Base-by-base conservation (phyloP, 1,284 basidiomycete species). In the Apiotrichum montevideense region DNA sequence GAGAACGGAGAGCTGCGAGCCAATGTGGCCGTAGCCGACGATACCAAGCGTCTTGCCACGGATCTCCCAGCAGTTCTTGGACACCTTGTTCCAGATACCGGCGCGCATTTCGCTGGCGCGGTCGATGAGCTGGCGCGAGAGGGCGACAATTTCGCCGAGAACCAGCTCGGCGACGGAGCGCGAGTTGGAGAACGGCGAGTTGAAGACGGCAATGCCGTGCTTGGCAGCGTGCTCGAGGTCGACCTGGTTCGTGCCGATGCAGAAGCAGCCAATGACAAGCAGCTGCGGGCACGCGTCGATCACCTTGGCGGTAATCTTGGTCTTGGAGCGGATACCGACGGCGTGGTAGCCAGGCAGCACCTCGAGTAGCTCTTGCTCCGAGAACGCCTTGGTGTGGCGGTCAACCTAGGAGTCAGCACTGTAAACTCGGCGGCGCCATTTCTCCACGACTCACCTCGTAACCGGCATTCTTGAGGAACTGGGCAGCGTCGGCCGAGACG, bases 151-250 rank as follows among this genome's bases (percentile, higher is more conserved):
- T 78, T 99, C 96, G 60, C 86, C 84, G 74, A 99, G 87, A 75
- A 99, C 96, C 50, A 99, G 86, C 79, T 99, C 96, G 48, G 96
- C 96, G 52, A 99, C 96, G 0, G 95, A 98, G 63, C 96, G 90
- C 44, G 96, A 98, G 80, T 99, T 99, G 76, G 96, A 95, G 80
- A 98, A 99, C 37, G 96, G 96, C 11, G 95, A 98, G 79, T 99
- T 99, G 84, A 99, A 99, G 55, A 99, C 96, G 41, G 94, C 90
- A 64, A 99, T 90, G 66, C 96, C 96, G 56, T 87, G 86, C 58
- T 85, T 84, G 50, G 90, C 85, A 41, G 95, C 93, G 4, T 88
- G 84, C 46, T 77, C 65, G 52, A 98, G 86, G 76, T 98, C 93
- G 68, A 98, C 96, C 78, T 98, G 96, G 79, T 98, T 98, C 61